Base-by-base conservation (phyloP, 2,329 filamentous ascomycete genomes). In the Balansia obtecta region DNA sequence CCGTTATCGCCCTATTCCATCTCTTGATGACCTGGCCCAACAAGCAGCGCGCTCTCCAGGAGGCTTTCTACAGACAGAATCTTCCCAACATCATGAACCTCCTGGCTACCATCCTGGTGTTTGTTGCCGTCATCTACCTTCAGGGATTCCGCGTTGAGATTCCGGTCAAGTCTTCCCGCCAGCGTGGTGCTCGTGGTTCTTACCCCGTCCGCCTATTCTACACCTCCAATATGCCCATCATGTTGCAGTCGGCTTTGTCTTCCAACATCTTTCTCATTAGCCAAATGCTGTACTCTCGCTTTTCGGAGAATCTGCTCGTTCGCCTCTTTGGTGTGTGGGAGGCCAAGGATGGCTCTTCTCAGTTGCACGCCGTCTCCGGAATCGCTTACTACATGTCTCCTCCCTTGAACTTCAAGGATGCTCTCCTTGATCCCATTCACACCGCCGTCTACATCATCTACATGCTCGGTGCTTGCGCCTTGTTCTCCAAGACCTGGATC, bases 401-500 rank as follows among this genome's bases (percentile, higher is more conserved):
- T 56, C 93, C 93, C 54, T 79, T 96, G 61, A 96, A 93, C 83
- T 88, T 98, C 76, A 94, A 88, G 69, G 93, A 97, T 64, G 93
- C 93, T 59, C 84, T 98, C 48, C 78, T 96, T 56, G 94, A 98
- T 72, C 93, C 93, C 37, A 89, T 98, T 65, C 93, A 98, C 77
- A 97, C 93, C 18, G 83, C 85, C 53, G 80, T 95, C 65, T 98
- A 98, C 75, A 88, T 97, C 59, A 79, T 83, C 58, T 98, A 97
- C 77, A 98, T 98, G 90, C 84, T 98, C 52, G 86, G 88, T 62
- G 94, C 94, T 59, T 98, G 93, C 67, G 90, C 90, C 54, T 83
- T 97, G 69, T 98, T 98, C 81, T 96, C 90, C 72, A 98, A 98
- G 87, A 98, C 94, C 50, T 98, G 93, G 93, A 98, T 98, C 63